Percentiles rank a stretch among this genome's conserved stretches.
Conservation (phyloP, 2,329 filamentous ascomycete species). For the Scedosporium boydii region DNA sequence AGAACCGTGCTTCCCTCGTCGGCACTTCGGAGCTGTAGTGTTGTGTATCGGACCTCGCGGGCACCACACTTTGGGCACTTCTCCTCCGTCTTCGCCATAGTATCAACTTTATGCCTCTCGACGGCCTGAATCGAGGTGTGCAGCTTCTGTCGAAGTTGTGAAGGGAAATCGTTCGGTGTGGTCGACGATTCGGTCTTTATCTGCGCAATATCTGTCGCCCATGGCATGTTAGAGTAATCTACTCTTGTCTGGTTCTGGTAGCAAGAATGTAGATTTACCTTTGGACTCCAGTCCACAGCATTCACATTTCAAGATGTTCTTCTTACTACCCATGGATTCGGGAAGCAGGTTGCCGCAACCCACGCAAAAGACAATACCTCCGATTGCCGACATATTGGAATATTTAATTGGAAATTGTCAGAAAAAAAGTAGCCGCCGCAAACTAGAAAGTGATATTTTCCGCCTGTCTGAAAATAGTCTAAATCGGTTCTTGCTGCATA, state of each 20-base stretch:
- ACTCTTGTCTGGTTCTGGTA: background rate
- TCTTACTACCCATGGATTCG: slow-evolving; percentile 64
- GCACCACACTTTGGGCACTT: slow-evolving; percentile 74
- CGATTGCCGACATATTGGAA: slow-evolving; percentile 70
- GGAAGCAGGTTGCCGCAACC: slow-evolving; percentile 89
- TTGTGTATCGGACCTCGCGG: slow-evolving; percentile 75
- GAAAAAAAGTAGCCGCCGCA: background rate
- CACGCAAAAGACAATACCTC: slow-evolving; percentile 84
- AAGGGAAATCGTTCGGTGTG: slow-evolving; percentile 87
- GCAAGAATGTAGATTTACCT: slow-evolving; percentile 41
- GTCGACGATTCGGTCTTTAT: slow-evolving; percentile 73
- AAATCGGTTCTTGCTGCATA: background rate
- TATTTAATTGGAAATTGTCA: background rate
- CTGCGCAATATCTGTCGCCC: slow-evolving; percentile 54
- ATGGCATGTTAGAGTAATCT: background rate
- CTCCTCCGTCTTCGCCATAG: slow-evolving; percentile 56
- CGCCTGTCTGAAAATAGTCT: background rate
- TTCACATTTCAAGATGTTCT: slow-evolving; percentile 70
- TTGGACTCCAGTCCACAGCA: slow-evolving; percentile 78
- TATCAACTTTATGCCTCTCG: slow-evolving; percentile 66
- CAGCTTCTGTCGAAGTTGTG: slow-evolving; percentile 73
- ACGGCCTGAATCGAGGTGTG: slow-evolving; percentile 76
- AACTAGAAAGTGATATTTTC: too few species aligned
- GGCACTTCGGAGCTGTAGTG: slow-evolving; percentile 78
- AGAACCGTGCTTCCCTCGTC: slow-evolving; percentile 94